A percentile compares a stretch with the other conserved stretches of the same genome.
Conservation (phyloP, 176 grass and related monocot species). For the Eleusine indica region DNA sequence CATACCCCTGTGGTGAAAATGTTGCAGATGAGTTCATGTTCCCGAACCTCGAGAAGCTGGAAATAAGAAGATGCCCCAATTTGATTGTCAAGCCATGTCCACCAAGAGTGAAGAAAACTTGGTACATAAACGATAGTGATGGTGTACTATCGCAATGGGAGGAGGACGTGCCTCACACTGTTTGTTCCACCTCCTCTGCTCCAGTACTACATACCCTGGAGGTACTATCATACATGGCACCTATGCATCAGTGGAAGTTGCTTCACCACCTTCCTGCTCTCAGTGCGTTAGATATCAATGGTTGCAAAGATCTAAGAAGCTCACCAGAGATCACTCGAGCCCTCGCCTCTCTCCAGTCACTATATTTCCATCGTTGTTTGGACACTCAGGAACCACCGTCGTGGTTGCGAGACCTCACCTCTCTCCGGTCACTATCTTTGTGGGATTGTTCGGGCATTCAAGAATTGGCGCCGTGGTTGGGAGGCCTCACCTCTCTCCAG, state of each 20-base stretch:
- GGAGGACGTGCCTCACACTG: background rate
- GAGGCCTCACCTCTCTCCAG: background rate
- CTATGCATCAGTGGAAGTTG: slow-evolving; percentile 21
- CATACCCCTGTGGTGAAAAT: background rate
- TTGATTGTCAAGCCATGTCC: background rate
- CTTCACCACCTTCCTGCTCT: background rate
- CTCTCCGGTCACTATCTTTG: background rate
- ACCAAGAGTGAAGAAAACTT: background rate
- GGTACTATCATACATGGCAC: background rate
- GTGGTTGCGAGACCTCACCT: background rate
- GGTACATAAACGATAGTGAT: background rate
- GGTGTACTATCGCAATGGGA: background rate
- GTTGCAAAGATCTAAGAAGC: background rate
- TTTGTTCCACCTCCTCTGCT: background rate
- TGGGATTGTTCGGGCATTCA: background rate
- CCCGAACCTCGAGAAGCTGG: background rate
- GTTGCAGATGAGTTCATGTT: background rate
- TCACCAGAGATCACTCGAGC: background rate
- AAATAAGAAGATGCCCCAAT: background rate
- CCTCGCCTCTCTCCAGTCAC: background rate
- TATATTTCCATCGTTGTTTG: background rate
- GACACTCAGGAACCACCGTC: background rate
- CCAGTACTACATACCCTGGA: fast-evolving
- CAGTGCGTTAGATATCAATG: fast-evolving
- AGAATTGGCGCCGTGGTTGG: background rate